Percentiles rank a stretch among this genome's conserved stretches.
Conservation (phyloP, 2,329 filamentous ascomycete genomes). For the Neurospora sp. region DNA sequence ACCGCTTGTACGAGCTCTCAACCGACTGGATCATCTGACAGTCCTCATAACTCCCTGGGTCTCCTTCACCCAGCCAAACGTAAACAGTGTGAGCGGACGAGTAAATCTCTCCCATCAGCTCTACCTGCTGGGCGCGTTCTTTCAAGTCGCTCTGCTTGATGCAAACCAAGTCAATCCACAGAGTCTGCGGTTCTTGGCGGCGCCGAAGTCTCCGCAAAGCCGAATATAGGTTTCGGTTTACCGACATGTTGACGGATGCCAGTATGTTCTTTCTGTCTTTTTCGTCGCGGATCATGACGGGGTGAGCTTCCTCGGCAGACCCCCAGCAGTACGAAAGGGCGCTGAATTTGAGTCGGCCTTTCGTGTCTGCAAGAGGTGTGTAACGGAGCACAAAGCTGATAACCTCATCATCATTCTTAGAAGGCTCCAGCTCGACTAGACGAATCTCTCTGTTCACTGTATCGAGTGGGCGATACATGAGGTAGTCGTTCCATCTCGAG, state of each 20-base stretch:
- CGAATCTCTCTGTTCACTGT: neutral
- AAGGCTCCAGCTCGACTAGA: neutral
- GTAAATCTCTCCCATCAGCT: constrained; percentile 9
- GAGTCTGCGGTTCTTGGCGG: neutral
- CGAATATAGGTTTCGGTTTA: neutral
- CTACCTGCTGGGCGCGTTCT: constrained; percentile 6
- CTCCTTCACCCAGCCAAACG: constrained; percentile 8
- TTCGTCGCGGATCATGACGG: neutral
- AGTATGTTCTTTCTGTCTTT: neutral
- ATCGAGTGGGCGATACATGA: neutral
- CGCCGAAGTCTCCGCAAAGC: neutral
- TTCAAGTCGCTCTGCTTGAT: constrained; percentile 7
- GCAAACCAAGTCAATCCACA: constrained; percentile 2
- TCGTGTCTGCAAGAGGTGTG: neutral
- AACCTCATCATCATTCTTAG: neutral
- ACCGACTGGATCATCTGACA: neutral
- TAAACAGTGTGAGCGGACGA: constrained; percentile 1
- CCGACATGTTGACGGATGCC: neutral
- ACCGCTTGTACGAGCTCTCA: neutral
- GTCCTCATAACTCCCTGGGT: neutral
- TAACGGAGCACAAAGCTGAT: neutral
- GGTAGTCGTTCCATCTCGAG: neutral
- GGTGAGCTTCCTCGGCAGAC: neutral
- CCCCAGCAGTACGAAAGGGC: constrained; percentile 1
- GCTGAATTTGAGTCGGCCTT: neutral